Percentiles rank a stretch among this genome's conserved stretches.
phyloP scores from a whole-genome alignment of 176 grass and related monocot genomes.

The Oryza coarctata region DNA sequence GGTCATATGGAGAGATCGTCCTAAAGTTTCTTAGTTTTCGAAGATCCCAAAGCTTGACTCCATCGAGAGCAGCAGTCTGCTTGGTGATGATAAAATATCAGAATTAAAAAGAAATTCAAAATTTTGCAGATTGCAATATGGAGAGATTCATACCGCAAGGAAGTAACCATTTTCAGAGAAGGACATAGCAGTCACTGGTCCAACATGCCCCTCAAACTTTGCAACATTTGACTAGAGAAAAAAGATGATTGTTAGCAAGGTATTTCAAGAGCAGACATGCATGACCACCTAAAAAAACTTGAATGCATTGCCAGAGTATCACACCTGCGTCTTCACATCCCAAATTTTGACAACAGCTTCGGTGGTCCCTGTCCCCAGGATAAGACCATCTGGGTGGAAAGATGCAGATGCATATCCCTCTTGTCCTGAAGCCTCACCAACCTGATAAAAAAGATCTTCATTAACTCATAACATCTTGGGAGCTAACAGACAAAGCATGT shows the following conservation, averaged over 20 bases:
- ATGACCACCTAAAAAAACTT: slow-evolving; percentile 14
- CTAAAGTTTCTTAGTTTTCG: slow-evolving; percentile 97
- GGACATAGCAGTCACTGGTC: slow-evolving; percentile 90
- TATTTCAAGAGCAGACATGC: slow-evolving; percentile 21
- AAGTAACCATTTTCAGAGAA: slow-evolving; percentile 99
- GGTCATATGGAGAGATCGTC: slow-evolving; percentile 89
- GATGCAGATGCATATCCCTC: slow-evolving; percentile 89
- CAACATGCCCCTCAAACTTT: slow-evolving; percentile 87
- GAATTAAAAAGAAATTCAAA: slow-evolving; percentile 23
- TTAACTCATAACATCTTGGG: slow-evolving; percentile 6
- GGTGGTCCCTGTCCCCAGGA: slow-evolving; percentile 93
- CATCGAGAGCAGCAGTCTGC: slow-evolving; percentile 94
- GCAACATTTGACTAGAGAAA: slow-evolving; percentile 79
- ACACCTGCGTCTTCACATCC: slow-evolving; percentile 98
- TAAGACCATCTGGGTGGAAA: slow-evolving; percentile 98
- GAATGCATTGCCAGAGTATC: slow-evolving; percentile 2
- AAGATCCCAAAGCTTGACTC: slow-evolving; percentile 99
- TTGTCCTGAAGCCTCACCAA: slow-evolving; percentile 66
- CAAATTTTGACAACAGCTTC: slow-evolving; percentile 92
- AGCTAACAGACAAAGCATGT: not conserved
- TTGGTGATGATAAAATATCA: slow-evolving; percentile 22
- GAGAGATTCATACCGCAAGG: slow-evolving; percentile 71
- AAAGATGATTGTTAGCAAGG: slow-evolving; percentile 32
- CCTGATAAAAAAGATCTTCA: slow-evolving; percentile 45
- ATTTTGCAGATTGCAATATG: slow-evolving; percentile 2